phyloP scores from a whole-genome alignment of 371 early-diverging fungal species.

The Encephalitozoon cuniculi region DNA sequence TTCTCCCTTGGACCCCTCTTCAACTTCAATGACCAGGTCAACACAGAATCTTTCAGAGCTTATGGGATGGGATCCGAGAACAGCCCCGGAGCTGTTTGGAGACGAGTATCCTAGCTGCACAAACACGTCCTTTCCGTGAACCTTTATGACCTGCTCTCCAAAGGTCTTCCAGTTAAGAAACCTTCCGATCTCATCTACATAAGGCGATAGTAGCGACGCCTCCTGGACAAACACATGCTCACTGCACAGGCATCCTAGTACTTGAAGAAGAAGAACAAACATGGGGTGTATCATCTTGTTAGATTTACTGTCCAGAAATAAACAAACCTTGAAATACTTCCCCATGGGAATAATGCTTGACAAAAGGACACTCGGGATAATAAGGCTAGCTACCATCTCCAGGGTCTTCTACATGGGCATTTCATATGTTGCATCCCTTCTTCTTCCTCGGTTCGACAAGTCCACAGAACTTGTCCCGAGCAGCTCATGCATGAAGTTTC shows the following conservation, averaged over 20 bases:
- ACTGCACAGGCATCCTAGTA: not conserved
- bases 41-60: not conserved
- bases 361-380: not conserved
- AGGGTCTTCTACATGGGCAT: slow-evolving; percentile 33
- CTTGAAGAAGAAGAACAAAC: not conserved
- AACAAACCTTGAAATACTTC: not conserved
- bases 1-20: not conserved
- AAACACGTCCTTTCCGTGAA: not conserved
- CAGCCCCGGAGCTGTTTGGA: not conserved
- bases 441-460: slow-evolving; percentile 48
- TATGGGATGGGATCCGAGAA: not conserved
- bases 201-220: not conserved
- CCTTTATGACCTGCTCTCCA: not conserved
- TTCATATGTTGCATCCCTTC: slow-evolving; percentile 4
- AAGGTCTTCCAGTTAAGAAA: not conserved
- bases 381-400: not conserved
- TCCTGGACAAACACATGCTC: not conserved
- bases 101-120: not conserved
- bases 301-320: not conserved
- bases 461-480: slow-evolving; percentile 20
- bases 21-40: not conserved
- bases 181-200: not conserved
- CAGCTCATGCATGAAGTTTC: slow-evolving; percentile 24
- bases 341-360: not conserved
- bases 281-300: not conserved